Evolutionary conservation across 257 asterid species (phyloP).

Genomic region (Gentiana dahurica): DNA sequence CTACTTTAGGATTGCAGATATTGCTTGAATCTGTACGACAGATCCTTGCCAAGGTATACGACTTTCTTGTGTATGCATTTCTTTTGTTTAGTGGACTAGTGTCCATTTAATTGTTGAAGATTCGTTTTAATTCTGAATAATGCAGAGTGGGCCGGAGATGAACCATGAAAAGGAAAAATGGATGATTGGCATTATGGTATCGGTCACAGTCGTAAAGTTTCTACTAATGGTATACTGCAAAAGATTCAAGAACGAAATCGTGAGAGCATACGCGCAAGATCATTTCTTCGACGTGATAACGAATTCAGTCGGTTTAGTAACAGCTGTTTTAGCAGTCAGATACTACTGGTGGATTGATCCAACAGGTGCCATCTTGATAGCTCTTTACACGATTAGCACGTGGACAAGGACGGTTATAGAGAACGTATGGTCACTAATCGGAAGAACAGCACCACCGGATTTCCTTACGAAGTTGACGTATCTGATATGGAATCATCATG

Average conservation of each 20-base stretch:
- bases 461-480: conserved; percentile 67
- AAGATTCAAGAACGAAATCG: conserved; percentile 68
- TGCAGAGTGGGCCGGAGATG: conserved; percentile 50
- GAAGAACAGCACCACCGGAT: conserved; percentile 95
- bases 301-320: conserved; percentile 63
- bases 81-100: background rate
- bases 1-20: conserved; percentile 84
- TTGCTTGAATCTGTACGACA: conserved; percentile 72
- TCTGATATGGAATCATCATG: conserved; percentile 81
- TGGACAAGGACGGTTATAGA: conserved; percentile 88
- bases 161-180: conserved; percentile 62
- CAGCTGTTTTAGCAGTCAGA: conserved; percentile 68
- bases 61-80: background rate
- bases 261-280: conserved; percentile 86
- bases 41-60: conserved; percentile 54
- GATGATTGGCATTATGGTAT: conserved; percentile 93
- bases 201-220: conserved; percentile 74
- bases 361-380: conserved; percentile 72
- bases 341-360: conserved; percentile 96
- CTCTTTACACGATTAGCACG: conserved; percentile 72
- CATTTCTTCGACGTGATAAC: conserved; percentile 87
- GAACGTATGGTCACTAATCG: conserved; percentile 70
- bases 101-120: too few species aligned
- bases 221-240: conserved; percentile 69
- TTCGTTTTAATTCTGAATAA: background rate